Evolutionary conservation across 768 basidiomycete species (phyloP), one percentile per base, ranked within the genome.

Genomic region (Mycena galopus): DNA sequence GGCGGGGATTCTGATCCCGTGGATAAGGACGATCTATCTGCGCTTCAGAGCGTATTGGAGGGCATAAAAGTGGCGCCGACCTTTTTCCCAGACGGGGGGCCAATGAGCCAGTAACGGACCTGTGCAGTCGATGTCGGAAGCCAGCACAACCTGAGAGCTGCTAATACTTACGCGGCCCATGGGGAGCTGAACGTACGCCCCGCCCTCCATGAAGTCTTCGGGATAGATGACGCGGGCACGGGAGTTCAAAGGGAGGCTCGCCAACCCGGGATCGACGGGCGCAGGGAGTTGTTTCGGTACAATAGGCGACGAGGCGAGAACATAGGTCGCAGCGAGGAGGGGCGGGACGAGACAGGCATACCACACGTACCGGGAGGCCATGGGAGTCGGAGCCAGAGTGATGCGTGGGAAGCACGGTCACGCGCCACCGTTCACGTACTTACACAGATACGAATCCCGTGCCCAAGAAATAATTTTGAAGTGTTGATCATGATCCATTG

Each of bases 101-200:
- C 89, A 19, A 88, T 74, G 39, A 90, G 74, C 87, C 89, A 90
- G 75, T 89, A 90, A 71, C 87, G 85, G 1, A 87, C 83, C 86
- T 88, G 68, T 8, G 35, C 2, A 1, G 4, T 25, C 17, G 14
- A 2, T 4, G 30, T 9, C 53, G 60, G 9, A 25, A 51, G 21
- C n/a, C 12, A 32, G 10, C 7, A 25, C 3, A 23, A 35, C 42
- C n/a, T n/a, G n/a, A 19, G 17, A 66, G 50, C 79, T 85, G n/a
- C n/a, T n/a, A n/a, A n/a, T n/a, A n/a, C n/a, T 39, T 61, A 84
- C 87, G n/a, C 79, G 75, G 17, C 89, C 89, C 16, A 80, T 79
- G 16, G 89, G 89, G 14, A 90, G 78, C 4, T 73, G 73, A 8
- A 81, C 87, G 72, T 90, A 89, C 2, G 83, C 82, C 14, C 85